Base-by-base conservation (phyloP, 345 rosid genomes). In the Sisymbrium altissimum region DNA sequence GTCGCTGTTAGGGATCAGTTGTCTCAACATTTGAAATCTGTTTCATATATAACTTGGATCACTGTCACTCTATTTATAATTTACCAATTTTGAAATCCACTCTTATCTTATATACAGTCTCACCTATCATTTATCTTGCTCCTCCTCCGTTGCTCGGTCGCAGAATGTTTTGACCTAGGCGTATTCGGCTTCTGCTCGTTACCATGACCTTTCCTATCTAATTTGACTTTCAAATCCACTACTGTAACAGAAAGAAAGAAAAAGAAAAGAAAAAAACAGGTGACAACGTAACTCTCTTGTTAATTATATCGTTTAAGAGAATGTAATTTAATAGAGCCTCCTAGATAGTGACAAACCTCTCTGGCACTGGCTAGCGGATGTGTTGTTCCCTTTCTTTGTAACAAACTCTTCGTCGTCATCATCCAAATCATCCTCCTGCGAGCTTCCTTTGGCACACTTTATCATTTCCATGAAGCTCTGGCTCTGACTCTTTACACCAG, bases 101-200 rank as follows among this genome's bases (percentile, higher is more conserved):
- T 32, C 8, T 4, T 27, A 68, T 40, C 23, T 32, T 45, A 36
- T 23, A 8, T 2, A 8, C 3, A 46, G 7, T 11, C 82, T 80
- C 65, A 82, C 96, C 96, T 86, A 80, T 93, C 90, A 66, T 89
- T 93, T 67, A 93, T 93, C 76, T 93, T 93, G 83, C 98, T 90
- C 74, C 98, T 86, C 72, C 98, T 75, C 14, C 96, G 89, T 79
- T 93, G 97, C 84, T 93, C 97, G 0, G 98, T 93, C 0, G 97
- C 92, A 40, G 98, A 93, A 80, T 93, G 98, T 79, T 93, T 93
- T 59, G 98, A 93, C 55, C 96, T 84, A 8, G 97, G 93, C 11
- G 93, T 90, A 79, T 83, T 85, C 12, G 86, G 85, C 75, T 85
- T 89, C 81, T 86, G 89, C 33, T 90, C 96, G 13, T 40, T 64